A percentile compares a stretch with the other conserved stretches of the same genome.
Conservation (phyloP, 306 rosid genomes). For the Vigna unguiculata region DNA sequence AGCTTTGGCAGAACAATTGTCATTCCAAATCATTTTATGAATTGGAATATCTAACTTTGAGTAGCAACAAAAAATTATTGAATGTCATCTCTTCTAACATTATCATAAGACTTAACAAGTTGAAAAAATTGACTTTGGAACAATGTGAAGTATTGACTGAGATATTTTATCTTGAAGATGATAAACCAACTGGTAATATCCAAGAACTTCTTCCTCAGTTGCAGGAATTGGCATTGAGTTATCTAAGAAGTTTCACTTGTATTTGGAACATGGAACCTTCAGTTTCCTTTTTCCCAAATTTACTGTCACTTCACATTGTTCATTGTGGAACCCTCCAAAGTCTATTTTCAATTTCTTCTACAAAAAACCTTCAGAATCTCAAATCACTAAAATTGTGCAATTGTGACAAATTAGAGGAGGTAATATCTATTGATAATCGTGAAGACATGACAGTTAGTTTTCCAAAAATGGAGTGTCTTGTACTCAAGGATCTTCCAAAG, state of each 20-base stretch:
- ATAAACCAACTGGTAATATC: neutral
- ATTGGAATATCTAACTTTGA: too few species aligned
- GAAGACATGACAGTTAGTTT: neutral
- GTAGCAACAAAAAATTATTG: too few species aligned
- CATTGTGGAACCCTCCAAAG: neutral
- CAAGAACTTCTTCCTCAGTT: neutral
- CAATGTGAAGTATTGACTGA: neutral
- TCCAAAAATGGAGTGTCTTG: neutral
- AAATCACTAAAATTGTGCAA: neutral
- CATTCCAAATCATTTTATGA: too few species aligned
- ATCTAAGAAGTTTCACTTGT: neutral
- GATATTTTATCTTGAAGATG: neutral
- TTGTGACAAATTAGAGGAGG: neutral
- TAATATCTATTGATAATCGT: neutral
- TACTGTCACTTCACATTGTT: neutral
- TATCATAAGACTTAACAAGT: too few species aligned
- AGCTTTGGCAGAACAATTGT: too few species aligned
- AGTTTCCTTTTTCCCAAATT: neutral
- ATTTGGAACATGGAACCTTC: constrained; percentile 24
- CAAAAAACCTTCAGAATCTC: constrained; percentile 1
- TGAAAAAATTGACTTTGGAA: neutral
- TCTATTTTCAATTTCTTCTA: neutral
- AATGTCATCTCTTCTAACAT: too few species aligned
- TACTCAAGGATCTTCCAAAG: constrained; percentile 24
- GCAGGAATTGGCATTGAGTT: neutral